Evolutionary conservation across 495 filamentous ascomycete species (phyloP).

Genomic region (Hyaloscypha variabilis): DNA sequence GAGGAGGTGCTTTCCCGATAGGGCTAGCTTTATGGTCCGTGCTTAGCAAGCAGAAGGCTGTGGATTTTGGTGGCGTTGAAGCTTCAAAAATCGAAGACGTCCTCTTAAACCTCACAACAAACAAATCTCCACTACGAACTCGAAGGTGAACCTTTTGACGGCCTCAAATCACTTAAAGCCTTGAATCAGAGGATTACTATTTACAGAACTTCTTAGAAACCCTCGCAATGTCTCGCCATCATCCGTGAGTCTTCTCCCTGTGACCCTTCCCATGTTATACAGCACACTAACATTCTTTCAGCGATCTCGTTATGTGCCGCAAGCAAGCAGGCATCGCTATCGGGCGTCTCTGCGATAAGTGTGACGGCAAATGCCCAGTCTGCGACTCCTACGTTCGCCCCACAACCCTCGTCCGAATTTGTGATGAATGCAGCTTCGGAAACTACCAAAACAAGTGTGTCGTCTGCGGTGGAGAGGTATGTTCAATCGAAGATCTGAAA

Average conservation of each 20-base stretch:
- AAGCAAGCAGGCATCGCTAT: conserved; percentile 98
- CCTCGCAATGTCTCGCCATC: conserved; percentile 70
- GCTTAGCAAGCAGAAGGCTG: conserved; percentile 28
- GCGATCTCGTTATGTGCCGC: conserved; percentile 99
- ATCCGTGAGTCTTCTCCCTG: conserved; percentile 59
- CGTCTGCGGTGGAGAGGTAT: conserved; percentile 88
- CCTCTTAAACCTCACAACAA: background rate
- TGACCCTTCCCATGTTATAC: conserved; percentile 27
- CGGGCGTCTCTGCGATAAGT: conserved; percentile 99
- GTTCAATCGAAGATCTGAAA: conserved; percentile 9
- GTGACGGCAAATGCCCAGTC: conserved; percentile 98
- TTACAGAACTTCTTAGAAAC: conserved; percentile 12
- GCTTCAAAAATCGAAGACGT: background rate
- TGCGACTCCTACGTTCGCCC: conserved; percentile 99
- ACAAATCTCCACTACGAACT: background rate
- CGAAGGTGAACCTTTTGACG: background rate
- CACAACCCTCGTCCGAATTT: conserved; percentile 95
- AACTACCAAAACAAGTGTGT: conserved; percentile 99
- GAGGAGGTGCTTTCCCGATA: background rate
- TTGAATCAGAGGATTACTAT: background rate
- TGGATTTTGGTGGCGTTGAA: conserved; percentile 12
- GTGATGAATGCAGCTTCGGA: conserved; percentile 98
- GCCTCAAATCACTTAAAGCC: background rate
- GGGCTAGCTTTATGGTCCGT: conserved; percentile 19
- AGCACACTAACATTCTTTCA: conserved; percentile 46